Evolutionary conservation across 169 alveolate species (phyloP).

Genomic region (Ichthyophthirius multifiliis): DNA sequence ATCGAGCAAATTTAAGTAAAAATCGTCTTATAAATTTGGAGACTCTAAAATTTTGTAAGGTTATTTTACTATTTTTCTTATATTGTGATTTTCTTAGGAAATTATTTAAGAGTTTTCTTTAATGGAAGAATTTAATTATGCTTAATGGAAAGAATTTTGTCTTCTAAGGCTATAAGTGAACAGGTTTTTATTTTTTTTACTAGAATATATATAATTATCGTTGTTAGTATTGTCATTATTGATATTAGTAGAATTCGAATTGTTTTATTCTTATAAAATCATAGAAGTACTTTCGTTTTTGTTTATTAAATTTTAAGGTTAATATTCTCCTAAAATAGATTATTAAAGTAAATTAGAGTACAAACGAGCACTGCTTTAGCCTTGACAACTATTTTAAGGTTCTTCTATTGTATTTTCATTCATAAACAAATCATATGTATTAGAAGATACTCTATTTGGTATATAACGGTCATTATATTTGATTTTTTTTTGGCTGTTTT

Average conservation of each 20-base stretch:
- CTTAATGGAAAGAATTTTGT: background rate
- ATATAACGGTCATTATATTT: background rate
- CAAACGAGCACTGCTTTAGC: too few species aligned
- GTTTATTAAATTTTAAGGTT: too few species aligned
- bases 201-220: background rate
- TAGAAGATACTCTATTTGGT: background rate
- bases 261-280: too few species aligned
- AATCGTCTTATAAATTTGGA: slow-evolving; percentile 80
- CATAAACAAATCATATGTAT: background rate
- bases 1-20: slow-evolving; percentile 72
- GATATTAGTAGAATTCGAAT: too few species aligned
- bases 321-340: background rate
- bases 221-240: too few species aligned
- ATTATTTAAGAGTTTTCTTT: background rate
- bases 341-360: background rate
- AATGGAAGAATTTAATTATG: background rate
- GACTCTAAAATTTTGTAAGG: slow-evolving; percentile 84
- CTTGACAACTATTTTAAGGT: too few species aligned
- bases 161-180: background rate
- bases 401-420: too few species aligned
- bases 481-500: too few species aligned
- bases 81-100: background rate
- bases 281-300: too few species aligned
- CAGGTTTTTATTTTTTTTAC: background rate
- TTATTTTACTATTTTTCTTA: slow-evolving; percentile 65